Base-by-base conservation (phyloP, 257 asterid genomes). In the Cynanchum wilfordii region DNA sequence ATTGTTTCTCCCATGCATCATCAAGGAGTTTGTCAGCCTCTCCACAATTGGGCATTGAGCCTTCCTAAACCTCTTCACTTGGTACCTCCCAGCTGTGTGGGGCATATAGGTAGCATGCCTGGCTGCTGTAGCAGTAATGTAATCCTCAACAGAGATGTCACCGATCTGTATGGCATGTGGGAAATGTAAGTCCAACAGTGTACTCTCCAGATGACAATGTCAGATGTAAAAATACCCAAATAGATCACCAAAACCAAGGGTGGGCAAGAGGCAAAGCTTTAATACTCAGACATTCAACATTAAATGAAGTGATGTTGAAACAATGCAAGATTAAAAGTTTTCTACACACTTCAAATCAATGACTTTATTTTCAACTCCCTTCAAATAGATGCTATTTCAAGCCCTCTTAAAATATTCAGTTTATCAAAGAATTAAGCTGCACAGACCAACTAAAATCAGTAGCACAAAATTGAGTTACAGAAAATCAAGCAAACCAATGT, bases 21-120 rank as follows among this genome's bases (percentile, higher is more conserved):
- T 88, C 76, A 90, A 86, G 0, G 93, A 90, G 82, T 88, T 90
- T 63, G 95, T 88, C 84, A 88, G 38, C 86, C 95, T 84, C 78
- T 90, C 93, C 55, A 90, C 89, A 70, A 90, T 78, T 0, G 96
- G 93, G 83, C 97, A 90, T 75, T 90, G 96, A 4, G 97, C 93
- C 88, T 90, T 90, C 79, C 97, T 84, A 78, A 90, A 90, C 13
- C 96, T 76, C 84, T 78, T 90, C 0, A 70, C 82, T 73, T 89
- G 97, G 87, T 90, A 90, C 82, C 93, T 89, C 24, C 96, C 92
- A 59, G 97, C 96, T 55, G 97, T 89, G 82, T 90, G 97, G 40
- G 92, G 93, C 81, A 87, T 78, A 80, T 78, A 90, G 57, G 80
- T 79, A 5, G 96, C 91, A 77, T 87, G 96, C 88, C 84, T 90